Evolutionary conservation across 2,329 filamentous ascomycete genomes (phyloP).

Genomic region (Monosporascus sp.): DNA sequence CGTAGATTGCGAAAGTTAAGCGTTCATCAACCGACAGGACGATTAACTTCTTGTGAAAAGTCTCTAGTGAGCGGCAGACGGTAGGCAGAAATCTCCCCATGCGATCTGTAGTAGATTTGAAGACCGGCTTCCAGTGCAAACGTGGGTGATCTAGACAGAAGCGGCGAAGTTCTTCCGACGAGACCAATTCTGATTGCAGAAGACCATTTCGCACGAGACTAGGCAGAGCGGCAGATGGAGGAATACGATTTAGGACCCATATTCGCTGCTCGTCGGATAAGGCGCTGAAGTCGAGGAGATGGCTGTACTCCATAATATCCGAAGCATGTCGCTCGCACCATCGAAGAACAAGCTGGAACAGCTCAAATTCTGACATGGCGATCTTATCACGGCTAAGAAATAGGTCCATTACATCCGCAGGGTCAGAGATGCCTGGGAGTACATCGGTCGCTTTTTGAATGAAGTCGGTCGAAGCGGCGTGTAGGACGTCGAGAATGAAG

Average conservation of each 20-base stretch:
- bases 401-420: conserved; percentile 23
- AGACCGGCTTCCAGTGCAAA: conserved; percentile 34
- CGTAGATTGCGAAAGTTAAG: conserved; percentile 33
- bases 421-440: too few relatives aligned
- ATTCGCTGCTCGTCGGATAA: conserved; percentile 28
- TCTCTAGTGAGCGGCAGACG: conserved; percentile 22
- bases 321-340: conserved; percentile 29
- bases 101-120: conserved; percentile 25
- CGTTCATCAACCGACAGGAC: conserved; percentile 30
- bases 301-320: conserved; percentile 20
- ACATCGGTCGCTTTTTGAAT: conserved; percentile 1
- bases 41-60: conserved; percentile 35
- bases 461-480: conserved; percentile 18
- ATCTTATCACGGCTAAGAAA: conserved; percentile 28
- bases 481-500: conserved; percentile 33
- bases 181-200: conserved; percentile 28
- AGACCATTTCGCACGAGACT: conserved; percentile 31
- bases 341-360: conserved; percentile 24
- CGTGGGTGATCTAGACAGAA: conserved; percentile 28
- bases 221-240: conserved; percentile 18
- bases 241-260: conserved; percentile 30
- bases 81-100: conserved; percentile 30
- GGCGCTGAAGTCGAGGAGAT: conserved; percentile 27
- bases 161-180: conserved; percentile 21
- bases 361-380: conserved; percentile 32